Evolutionary conservation across 805 yeast genomes (phyloP).

Genomic region (Wickerhamiella galacta): DNA sequence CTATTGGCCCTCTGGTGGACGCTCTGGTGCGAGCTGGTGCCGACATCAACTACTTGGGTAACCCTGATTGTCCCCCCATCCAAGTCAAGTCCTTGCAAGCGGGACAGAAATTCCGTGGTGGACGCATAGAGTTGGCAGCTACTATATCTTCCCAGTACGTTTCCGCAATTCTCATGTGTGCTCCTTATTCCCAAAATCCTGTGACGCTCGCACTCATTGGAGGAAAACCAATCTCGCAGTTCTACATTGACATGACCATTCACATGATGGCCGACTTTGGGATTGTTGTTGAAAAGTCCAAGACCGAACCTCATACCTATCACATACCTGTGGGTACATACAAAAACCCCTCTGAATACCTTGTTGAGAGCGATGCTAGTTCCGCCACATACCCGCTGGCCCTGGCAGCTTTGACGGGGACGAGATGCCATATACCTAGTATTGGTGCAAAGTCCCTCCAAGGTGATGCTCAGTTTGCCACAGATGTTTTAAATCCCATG

Average conservation of each 20-base stretch:
- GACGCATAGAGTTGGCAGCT: constrained; percentile 84
- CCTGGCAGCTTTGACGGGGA: constrained; percentile 90
- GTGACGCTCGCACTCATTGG: constrained; percentile 82
- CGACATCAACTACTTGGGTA: constrained; percentile 49
- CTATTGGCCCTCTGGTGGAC: constrained; percentile 90
- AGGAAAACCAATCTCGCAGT: constrained; percentile 91
- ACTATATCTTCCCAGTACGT: constrained; percentile 96
- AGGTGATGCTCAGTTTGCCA: constrained; percentile 95
- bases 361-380: constrained; percentile 91
- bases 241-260: constrained; percentile 94
- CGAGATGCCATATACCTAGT: constrained; percentile 83
- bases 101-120: constrained; percentile 65
- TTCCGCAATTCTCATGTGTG: constrained; percentile 90
- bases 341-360: constrained; percentile 66
- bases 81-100: constrained; percentile 33
- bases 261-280: constrained; percentile 91
- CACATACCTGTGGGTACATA: constrained; percentile 77
- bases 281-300: constrained; percentile 50
- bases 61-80: constrained; percentile 73
- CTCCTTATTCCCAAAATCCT: constrained; percentile 83
- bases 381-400: constrained; percentile 97
- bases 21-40: constrained; percentile 75
- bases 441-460: constrained; percentile 85
- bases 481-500: constrained; percentile 85
- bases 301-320: constrained; percentile 66